Conservation (phyloP, 768 basidiomycete genomes). For the Tulasnella sp. region DNA sequence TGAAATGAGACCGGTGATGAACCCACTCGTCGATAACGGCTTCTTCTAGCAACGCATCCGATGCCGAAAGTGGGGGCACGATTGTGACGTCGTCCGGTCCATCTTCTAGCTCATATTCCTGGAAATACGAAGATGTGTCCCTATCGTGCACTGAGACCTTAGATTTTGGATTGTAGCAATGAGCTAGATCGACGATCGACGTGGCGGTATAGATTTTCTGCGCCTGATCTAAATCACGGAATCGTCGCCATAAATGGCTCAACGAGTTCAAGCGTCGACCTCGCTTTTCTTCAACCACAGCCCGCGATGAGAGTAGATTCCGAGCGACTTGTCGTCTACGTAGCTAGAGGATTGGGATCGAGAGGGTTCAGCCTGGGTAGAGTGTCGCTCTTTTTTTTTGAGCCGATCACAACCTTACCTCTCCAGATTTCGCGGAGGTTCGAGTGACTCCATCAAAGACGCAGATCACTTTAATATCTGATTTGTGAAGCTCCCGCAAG, state of each 20-base stretch:
- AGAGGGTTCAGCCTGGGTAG: not conserved
- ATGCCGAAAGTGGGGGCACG: too few species aligned
- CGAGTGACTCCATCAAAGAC: slow-evolving; percentile 72
- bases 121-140: too few species aligned
- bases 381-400: too few species aligned
- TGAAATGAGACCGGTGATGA: too few species aligned
- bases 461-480: slow-evolving; percentile 52
- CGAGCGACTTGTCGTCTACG: not conserved
- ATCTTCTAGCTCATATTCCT: too few species aligned
- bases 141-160: too few species aligned
- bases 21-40: too few species aligned
- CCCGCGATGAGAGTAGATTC: not conserved
- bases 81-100: too few species aligned
- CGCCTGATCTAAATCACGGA: not conserved
- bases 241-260: not conserved
- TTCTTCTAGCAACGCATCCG: too few species aligned
- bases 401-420: slow-evolving; percentile 35
- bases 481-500: slow-evolving; percentile 47
- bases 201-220: too few species aligned
- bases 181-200: too few species aligned
- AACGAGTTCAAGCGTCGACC: not conserved
- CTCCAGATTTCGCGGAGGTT: slow-evolving; percentile 53
- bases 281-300: not conserved
- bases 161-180: too few species aligned
- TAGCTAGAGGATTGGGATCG: not conserved